A percentile compares a stretch with the other conserved stretches of the same genome.
These are phyloP conservation scores for Powellomyces hirtus DNA, from an alignment of 192 early-diverging fungal species.

Conservation along the genomic window DNA sequence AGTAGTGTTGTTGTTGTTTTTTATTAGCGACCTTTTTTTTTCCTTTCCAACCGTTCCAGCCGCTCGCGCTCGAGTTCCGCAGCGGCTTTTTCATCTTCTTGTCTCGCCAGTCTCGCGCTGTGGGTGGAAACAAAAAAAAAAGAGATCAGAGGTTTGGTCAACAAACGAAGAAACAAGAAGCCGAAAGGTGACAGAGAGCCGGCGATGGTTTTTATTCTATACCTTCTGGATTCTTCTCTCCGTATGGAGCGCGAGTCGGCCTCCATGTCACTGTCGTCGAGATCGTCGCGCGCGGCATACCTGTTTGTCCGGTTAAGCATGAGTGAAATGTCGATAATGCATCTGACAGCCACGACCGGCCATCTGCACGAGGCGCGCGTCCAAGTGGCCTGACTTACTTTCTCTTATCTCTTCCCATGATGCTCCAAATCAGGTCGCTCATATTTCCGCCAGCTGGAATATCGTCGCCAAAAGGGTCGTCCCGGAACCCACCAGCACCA, in stretches of 20 bases:
- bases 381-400: not conserved
- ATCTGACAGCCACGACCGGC: not conserved
- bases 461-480: not conserved
- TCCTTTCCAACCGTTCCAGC: too few species aligned
- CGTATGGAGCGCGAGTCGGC: constrained; percentile 8
- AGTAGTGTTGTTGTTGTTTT: too few species aligned
- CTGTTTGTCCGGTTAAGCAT: too few species aligned
- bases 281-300: constrained; percentile 6
- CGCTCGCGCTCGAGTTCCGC: too few species aligned
- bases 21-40: too few species aligned
- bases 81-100: too few species aligned
- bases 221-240: constrained; percentile 16
- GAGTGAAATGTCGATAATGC: not conserved
- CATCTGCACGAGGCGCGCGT: not conserved
- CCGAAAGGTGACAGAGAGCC: too few species aligned
- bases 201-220: too few species aligned
- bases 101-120: too few species aligned
- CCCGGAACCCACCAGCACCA: not conserved
- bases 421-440: constrained; percentile 4
- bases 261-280: constrained; percentile 20
- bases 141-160: too few species aligned
- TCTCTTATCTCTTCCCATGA: constrained; percentile 5
- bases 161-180: too few species aligned
- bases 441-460: not conserved
- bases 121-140: too few species aligned